A percentile compares a stretch with the other conserved stretches of the same genome.
These are phyloP conservation scores for Incumbomyces delicatus DNA, from an alignment of 2,329 filamentous ascomycete genomes.

Conservation along the genomic window DNA sequence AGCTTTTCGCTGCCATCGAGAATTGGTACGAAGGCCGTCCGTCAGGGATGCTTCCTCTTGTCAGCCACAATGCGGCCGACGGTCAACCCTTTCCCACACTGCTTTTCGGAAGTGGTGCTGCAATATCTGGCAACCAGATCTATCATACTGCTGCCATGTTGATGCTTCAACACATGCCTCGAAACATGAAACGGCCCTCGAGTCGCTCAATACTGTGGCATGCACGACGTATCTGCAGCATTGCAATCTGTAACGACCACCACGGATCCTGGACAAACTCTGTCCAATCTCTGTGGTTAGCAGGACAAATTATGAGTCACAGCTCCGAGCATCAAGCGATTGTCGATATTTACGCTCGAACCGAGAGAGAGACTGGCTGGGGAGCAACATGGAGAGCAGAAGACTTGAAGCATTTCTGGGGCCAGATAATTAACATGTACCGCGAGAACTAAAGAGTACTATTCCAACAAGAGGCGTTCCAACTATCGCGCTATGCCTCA, in stretches of 20 bases:
- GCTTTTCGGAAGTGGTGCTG: slow-evolving; percentile 45
- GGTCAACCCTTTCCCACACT: slow-evolving; percentile 40
- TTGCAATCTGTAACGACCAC: slow-evolving; percentile 47
- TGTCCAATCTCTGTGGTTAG: slow-evolving; percentile 49
- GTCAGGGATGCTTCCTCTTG: slow-evolving; percentile 37
- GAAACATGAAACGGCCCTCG: slow-evolving; percentile 13
- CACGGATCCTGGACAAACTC: slow-evolving; percentile 48
- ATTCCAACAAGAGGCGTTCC: too few relatives aligned
- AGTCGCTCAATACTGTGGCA: slow-evolving; percentile 43
- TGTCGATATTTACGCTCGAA: slow-evolving; percentile 36
- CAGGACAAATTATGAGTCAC: slow-evolving; percentile 46
- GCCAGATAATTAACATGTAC: slow-evolving; percentile 23
- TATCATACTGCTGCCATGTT: slow-evolving; percentile 48
- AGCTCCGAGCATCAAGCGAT: slow-evolving; percentile 31
- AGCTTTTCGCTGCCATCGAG: slow-evolving; percentile 43
- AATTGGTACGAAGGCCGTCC: slow-evolving; percentile 41
- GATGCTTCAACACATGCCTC: slow-evolving; percentile 39
- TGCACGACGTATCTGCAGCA: slow-evolving; percentile 46
- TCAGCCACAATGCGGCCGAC: slow-evolving; percentile 20
- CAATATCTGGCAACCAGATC: slow-evolving; percentile 48
- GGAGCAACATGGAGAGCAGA: slow-evolving; percentile 44
- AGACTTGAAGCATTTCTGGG: slow-evolving; percentile 45
- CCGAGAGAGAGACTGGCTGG: slow-evolving; percentile 46
- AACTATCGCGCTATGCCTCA: too few relatives aligned
- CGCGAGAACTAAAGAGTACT: too few relatives aligned